A percentile compares a stretch with the other conserved stretches of the same genome.
phyloP scores from a whole-genome alignment of 805 yeast species.

The Citeromyces matritensis region DNA sequence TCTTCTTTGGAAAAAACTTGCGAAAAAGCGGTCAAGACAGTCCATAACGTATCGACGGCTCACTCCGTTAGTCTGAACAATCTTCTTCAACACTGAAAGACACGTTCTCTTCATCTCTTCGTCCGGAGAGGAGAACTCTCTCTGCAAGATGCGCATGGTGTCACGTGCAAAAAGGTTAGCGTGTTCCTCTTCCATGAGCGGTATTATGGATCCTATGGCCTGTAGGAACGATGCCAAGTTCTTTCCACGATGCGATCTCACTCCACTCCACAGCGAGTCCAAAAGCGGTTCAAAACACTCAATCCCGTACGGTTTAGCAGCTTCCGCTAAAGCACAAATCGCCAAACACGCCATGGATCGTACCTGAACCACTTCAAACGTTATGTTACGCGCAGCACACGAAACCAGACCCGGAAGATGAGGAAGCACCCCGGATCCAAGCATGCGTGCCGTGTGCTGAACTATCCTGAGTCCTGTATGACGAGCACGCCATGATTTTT shows the following conservation, averaged over 20 bases:
- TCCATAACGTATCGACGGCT: conserved; percentile 30
- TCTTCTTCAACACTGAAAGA: conserved; percentile 47
- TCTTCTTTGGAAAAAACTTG: conserved; percentile 71
- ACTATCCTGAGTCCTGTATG: conserved; percentile 70
- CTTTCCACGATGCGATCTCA: conserved; percentile 63
- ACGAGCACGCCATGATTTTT: conserved; percentile 67
- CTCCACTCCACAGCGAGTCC: conserved; percentile 73
- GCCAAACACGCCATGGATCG: conserved; percentile 61
- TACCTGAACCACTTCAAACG: conserved; percentile 56
- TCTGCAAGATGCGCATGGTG: conserved; percentile 44
- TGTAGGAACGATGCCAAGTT: conserved; percentile 61
- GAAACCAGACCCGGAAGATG: conserved; percentile 49
- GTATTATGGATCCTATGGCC: conserved; percentile 68
- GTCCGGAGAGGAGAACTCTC: conserved; percentile 73
- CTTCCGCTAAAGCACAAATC: conserved; percentile 62
- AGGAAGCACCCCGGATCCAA: conserved; percentile 68
- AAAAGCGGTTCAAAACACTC: conserved; percentile 67
- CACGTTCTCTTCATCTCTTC: conserved; percentile 77
- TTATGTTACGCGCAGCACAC: conserved; percentile 40
- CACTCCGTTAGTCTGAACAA: conserved; percentile 47
- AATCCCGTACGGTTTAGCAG: conserved; percentile 77
- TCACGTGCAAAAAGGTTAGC: conserved; percentile 67
- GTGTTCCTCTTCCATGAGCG: conserved; percentile 77
- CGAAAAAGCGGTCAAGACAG: conserved; percentile 48
- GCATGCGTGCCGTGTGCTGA: conserved; percentile 55